A percentile compares a stretch with the other conserved stretches of the same genome.
phyloP scores from a whole-genome alignment of 176 grass and related monocot species.

The Thinopyrum elongatum region DNA sequence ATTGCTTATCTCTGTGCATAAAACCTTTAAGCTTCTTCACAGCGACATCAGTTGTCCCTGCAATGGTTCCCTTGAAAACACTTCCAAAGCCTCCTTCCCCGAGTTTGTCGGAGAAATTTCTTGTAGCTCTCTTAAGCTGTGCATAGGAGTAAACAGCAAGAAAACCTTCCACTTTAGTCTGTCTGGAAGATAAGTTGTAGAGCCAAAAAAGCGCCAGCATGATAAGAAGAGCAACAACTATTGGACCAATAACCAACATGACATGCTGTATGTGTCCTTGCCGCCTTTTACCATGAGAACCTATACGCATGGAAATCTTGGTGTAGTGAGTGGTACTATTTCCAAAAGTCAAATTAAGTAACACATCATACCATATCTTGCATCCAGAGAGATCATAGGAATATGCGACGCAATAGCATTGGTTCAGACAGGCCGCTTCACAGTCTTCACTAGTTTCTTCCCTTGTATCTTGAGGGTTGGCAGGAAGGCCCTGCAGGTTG shows the following conservation, averaged over 20 bases:
- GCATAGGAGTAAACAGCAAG: conserved; percentile 26
- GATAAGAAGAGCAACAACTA: neutral
- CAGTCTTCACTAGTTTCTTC: conserved; percentile 29
- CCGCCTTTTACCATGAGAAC: conserved; percentile 16
- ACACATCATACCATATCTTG: conserved; percentile 26
- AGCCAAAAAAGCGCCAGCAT: neutral
- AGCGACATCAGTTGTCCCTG: conserved; percentile 2
- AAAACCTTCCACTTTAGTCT: conserved; percentile 1
- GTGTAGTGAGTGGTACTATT: neutral
- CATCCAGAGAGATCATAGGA: conserved; percentile 19
- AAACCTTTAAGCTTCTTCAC: conserved; percentile 32
- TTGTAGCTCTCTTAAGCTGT: conserved; percentile 17
- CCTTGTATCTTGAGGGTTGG: conserved; percentile 14
- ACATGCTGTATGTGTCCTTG: neutral
- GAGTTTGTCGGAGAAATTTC: conserved; percentile 26
- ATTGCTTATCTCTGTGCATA: conserved; percentile 26
- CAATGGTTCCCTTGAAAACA: conserved; percentile 21
- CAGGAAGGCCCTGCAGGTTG: conserved; percentile 30
- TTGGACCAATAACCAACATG: neutral
- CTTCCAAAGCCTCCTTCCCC: conserved; percentile 34
- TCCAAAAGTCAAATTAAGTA: conserved; percentile 15
- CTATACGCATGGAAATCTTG: conserved; percentile 26
- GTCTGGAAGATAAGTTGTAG: neutral
- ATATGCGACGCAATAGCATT: conserved; percentile 50
- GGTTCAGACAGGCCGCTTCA: conserved; percentile 10